Percentiles rank a stretch among this genome's conserved stretches.
phyloP scores from a whole-genome alignment of 768 basidiomycete genomes.

The Rhizopogon salebrosus region DNA sequence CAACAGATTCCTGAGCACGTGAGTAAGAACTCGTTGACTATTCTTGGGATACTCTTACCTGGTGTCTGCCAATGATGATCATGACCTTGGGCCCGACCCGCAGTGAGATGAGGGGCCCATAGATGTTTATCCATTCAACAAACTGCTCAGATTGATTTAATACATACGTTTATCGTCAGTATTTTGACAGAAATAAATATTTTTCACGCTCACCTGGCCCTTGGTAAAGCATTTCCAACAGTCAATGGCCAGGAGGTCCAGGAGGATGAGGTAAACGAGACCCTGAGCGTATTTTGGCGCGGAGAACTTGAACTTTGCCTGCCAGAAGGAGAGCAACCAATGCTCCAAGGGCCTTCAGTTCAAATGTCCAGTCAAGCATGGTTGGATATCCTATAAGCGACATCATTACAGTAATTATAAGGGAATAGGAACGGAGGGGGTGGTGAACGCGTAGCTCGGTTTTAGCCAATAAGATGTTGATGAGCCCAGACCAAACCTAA shows the following conservation, averaged over 20 bases:
- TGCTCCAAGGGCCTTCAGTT: slow-evolving; percentile 13
- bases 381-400: slow-evolving; percentile 7
- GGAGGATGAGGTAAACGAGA: slow-evolving; percentile 22
- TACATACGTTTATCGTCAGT: background rate
- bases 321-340: slow-evolving; percentile 15
- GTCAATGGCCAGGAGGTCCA: slow-evolving; percentile 28
- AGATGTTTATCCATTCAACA: slow-evolving; percentile 54
- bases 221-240: slow-evolving; percentile 25
- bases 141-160: slow-evolving; percentile 35
- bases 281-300: slow-evolving; percentile 5
- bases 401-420: background rate
- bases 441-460: background rate
- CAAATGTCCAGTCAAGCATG: slow-evolving; percentile 4
- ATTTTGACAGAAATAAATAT: background rate
- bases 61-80: slow-evolving; percentile 31
- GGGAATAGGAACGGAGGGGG: background rate
- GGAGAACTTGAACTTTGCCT: slow-evolving; percentile 2
- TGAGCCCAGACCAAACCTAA: too few relatives aligned
- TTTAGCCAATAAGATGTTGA: too few relatives aligned
- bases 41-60: slow-evolving; percentile 18
- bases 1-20: slow-evolving; percentile 44
- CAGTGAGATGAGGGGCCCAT: slow-evolving; percentile 57
- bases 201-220: slow-evolving; percentile 16
- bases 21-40: background rate
- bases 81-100: slow-evolving; percentile 38